Conservation (phyloP, 345 rosid species). For the Gossypium arboreum region DNA sequence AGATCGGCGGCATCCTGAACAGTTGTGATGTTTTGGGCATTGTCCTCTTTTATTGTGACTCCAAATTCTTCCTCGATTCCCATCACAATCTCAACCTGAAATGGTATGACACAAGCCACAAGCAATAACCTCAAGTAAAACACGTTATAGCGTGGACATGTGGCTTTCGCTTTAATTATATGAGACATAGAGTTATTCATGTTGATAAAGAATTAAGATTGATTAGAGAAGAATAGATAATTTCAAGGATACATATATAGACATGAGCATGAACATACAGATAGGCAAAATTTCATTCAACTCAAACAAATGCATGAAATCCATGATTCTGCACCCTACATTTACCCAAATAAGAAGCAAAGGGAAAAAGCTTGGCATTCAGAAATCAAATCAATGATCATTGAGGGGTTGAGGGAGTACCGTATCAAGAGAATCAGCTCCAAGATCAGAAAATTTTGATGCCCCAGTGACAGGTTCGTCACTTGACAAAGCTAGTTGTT, state of each 20-base stretch:
- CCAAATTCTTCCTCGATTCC: conserved; percentile 68
- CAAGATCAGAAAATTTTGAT: conserved; percentile 56
- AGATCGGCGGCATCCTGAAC: conserved; percentile 71
- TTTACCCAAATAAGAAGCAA: neutral
- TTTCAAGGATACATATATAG: neutral
- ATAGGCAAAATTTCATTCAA: neutral
- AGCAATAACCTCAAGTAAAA: neutral
- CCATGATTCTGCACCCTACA: neutral
- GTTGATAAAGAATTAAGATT: neutral
- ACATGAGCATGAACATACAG: neutral
- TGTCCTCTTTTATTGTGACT: conserved; percentile 57
- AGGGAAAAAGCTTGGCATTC: neutral
- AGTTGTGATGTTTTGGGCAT: conserved; percentile 51
- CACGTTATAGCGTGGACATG: neutral
- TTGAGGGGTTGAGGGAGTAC: conserved; percentile 14
- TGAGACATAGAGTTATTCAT: neutral
- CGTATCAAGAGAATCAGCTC: conserved; percentile 84
- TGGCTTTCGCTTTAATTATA: no score
- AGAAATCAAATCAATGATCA: neutral
- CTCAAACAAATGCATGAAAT: neutral
- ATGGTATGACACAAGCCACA: neutral
- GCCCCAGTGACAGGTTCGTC: conserved; percentile 39
- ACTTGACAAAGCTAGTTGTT: conserved; percentile 46
- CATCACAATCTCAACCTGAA: conserved; percentile 78
- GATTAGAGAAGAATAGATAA: neutral